These are phyloP conservation scores for Clonostachys chloroleuca DNA, from an alignment of 2,329 filamentous ascomycete genomes.

Conservation along the genomic window DNA sequence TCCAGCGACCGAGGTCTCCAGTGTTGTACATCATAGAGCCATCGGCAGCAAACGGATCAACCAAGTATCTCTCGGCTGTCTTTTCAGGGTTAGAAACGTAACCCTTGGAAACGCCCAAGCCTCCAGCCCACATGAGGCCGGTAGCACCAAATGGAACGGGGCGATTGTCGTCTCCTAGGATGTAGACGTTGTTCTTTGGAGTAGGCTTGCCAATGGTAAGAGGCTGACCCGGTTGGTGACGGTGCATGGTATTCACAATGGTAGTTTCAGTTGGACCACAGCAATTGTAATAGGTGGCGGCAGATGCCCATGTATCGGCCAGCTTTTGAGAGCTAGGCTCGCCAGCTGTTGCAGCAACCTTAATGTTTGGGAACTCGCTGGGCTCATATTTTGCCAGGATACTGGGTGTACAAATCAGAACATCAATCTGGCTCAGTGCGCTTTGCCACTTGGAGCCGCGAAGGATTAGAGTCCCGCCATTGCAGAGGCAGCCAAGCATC, in stretches of 20 bases:
- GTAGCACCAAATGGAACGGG: constrained; percentile 34
- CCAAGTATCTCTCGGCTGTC: constrained; percentile 34
- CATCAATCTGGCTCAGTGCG: constrained; percentile 16
- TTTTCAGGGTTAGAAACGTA: constrained; percentile 41
- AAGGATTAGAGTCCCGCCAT: constrained; percentile 40
- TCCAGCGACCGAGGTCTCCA: constrained; percentile 9
- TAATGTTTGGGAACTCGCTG: constrained; percentile 22
- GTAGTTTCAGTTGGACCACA: constrained; percentile 29
- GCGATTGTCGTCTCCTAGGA: constrained; percentile 29
- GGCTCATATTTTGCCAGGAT: constrained; percentile 35
- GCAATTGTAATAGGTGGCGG: constrained; percentile 5
- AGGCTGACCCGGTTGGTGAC: constrained; percentile 28
- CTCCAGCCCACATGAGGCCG: constrained; percentile 43
- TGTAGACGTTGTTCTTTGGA: constrained; percentile 44
- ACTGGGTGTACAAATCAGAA: constrained; percentile 39
- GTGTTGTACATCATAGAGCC: constrained; percentile 38
- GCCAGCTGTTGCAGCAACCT: constrained; percentile 5
- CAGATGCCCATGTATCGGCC: constrained; percentile 5
- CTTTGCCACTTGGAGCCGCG: constrained; percentile 30
- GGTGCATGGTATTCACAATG: constrained; percentile 42
- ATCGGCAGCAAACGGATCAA: constrained; percentile 31
- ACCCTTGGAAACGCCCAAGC: constrained; percentile 39
- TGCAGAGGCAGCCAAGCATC: constrained; percentile 40
- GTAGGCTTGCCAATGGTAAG: constrained; percentile 41
- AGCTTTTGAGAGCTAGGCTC: constrained; percentile 5